Evolutionary conservation across 441 rosid species (phyloP).

Genomic region (Euphorbia celastroides): DNA sequence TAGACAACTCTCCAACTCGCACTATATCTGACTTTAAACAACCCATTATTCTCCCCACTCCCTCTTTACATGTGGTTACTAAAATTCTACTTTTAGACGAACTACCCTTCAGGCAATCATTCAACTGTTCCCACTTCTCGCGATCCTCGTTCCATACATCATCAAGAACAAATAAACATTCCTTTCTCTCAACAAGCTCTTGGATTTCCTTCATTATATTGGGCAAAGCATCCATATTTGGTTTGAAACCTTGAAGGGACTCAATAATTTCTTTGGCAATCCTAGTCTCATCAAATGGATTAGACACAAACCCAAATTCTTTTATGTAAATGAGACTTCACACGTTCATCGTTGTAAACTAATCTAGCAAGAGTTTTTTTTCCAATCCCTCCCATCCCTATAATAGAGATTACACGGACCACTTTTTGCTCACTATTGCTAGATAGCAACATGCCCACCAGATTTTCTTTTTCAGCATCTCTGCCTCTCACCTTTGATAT

Average conservation of each 20-base stretch:
- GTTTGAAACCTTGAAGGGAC: fast-evolving
- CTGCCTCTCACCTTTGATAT: constrained; percentile 15
- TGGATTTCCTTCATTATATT: neutral
- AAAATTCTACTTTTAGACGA: constrained; percentile 6
- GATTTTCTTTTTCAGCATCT: neutral
- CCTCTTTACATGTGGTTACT: constrained; percentile 1
- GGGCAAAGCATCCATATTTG: neutral
- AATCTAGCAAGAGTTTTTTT: constrained; percentile 10
- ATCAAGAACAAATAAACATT: too few species aligned
- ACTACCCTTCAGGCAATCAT: neutral
- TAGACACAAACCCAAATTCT: constrained; percentile 15
- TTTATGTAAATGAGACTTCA: neutral
- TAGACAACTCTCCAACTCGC: neutral
- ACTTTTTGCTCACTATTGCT: neutral
- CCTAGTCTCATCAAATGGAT: neutral
- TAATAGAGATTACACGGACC: neutral
- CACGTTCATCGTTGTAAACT: constrained; percentile 2
- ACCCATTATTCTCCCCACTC: neutral
- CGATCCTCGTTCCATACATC: too few species aligned
- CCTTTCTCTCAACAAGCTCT: neutral
- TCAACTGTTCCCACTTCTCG: too few species aligned
- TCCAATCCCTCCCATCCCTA: constrained; percentile 18
- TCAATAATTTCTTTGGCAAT: too few species aligned
- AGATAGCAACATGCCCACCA: constrained; percentile 6
- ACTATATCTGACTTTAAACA: too few species aligned